Evolutionary conservation across 345 rosid species (phyloP), one percentile per base, ranked within the genome.

Genomic region (Salix udensis): DNA sequence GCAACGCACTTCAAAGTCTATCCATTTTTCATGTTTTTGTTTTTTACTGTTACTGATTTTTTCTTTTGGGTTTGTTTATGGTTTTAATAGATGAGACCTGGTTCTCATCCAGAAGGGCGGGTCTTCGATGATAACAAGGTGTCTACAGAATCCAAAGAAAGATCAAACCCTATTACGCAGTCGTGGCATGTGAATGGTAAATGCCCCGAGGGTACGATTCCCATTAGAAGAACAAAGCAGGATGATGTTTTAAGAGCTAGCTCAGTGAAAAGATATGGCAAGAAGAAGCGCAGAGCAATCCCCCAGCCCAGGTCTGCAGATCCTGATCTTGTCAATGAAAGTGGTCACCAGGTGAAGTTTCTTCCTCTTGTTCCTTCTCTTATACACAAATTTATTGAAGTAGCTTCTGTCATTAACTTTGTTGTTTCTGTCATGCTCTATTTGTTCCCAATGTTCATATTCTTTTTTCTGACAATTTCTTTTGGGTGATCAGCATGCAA

Each of bases 191-290:
- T 50, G 19, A 89, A 89, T 48, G 98, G 95, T 4, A 84, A 84
- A 79, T 94, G 98, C 53, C 84, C 94, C 6, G 88, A 88, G 69
- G 92, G 90, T 31, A 96, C 98, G 16, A 86, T 93, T 39, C 99
- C 99, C 28, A 71, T 96, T 44, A 91, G 98, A 83, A 90, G 98
- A 81, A 95, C 98, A 23, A 93, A 89, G 77, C 67, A 81, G 73
- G 94, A 93, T 52, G 99, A 96, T 87, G 91, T 96, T 28, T 77
- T 93, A 79, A 92, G 98, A 78, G 97, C 99, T 44, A 96, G 98
- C 80, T 93, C 99, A 0, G 96, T 88, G 44, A 93, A 92, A 85
- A 91, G 99, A 83, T 96, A 89, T 74, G 99, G 98, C 26, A 95
- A 75, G 91, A 95, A 95, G 92, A 91, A 88, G 84, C 92, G 19